Evolutionary conservation across 495 filamentous ascomycete species (phyloP), one percentile per base, ranked within the genome.

Genomic region (Neurospora sublineolata): DNA sequence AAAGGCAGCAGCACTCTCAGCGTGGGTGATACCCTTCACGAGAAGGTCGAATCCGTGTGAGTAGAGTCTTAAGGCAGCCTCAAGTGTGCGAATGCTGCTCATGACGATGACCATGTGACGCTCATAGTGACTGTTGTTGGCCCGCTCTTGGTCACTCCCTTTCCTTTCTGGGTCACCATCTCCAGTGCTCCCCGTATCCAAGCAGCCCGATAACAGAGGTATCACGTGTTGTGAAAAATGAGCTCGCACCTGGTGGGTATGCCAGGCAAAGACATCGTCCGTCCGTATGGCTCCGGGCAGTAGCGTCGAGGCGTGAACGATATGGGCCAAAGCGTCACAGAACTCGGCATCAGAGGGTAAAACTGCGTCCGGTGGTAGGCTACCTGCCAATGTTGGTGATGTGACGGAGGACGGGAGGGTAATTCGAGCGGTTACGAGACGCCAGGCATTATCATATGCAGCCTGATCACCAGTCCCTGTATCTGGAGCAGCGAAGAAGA

Each of bases 371-470:
- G 82, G 74, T 70, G 84, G 75, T 44, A 82, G 77, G 18, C 77
- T 77, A 64, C 78, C 83, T 75, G 83, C 82, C 38, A 79, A 81
- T 69, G 83, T 82, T 69, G 82, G 81, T 1, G 74, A 80, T 5
- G 82, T 78, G 37, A 80, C 83, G 37, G 84, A 81, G 64, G 81
- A 72, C 12, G 89, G 88, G 3, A 93, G 79, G 6, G 83, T 79
- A 18, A 94, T 85, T 67, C 86, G 87, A 42, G 83, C 81, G 12
- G 89, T 92, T 64, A 90, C 90, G 3, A 84, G 79, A 76, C 87
- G 86, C 90, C 92, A 93, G 42, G 91, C 88, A 69, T 87, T 84
- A 73, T 91, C 87, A 86, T 89, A 93, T 70, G 80, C 80, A 69
- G 84, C 82, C 76, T 90, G 89, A 71, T 92, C 87, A 46, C 79